Conservation (phyloP, 768 basidiomycete species). For the Mycena epipterygia region DNA sequence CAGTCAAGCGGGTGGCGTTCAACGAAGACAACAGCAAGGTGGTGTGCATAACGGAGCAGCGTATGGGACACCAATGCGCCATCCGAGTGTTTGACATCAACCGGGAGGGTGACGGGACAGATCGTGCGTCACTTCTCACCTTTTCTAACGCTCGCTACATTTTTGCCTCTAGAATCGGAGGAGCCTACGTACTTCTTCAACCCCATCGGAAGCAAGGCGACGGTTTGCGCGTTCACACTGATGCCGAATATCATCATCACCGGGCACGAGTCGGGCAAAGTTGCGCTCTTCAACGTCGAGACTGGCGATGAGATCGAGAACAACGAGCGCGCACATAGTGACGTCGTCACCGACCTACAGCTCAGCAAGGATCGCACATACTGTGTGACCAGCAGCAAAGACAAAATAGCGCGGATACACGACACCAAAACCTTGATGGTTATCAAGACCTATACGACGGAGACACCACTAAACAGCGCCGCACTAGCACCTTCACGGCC, state of each 20-base stretch:
- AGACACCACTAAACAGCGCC: conserved; percentile 96
- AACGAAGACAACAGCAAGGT: conserved; percentile 87
- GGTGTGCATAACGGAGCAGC: conserved; percentile 96
- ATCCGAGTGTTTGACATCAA: conserved; percentile 93
- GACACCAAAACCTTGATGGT: conserved; percentile 90
- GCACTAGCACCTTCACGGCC: conserved; percentile 87
- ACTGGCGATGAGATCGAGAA: conserved; percentile 85
- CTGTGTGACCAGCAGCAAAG: conserved; percentile 96
- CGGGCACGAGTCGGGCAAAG: conserved; percentile 96
- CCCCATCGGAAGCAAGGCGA: conserved; percentile 95
- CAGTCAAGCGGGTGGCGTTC: conserved; percentile 96
- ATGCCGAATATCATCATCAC: conserved; percentile 86
- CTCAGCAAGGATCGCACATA: conserved; percentile 91
- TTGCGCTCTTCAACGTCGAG: conserved; percentile 91
- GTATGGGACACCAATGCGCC: conserved; percentile 93
- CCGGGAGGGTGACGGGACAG: conserved; percentile 81
- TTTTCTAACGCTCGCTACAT: conserved; percentile 6
- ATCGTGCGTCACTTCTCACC: conserved; percentile 70
- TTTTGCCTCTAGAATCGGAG: conserved; percentile 67
- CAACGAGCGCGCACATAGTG: conserved; percentile 92
- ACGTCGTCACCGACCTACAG: conserved; percentile 93
- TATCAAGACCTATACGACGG: conserved; percentile 93
- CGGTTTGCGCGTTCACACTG: conserved; percentile 92
- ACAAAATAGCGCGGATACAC: conserved; percentile 95
- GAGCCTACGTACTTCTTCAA: conserved; percentile 87